Evolutionary conservation across 2,329 filamentous ascomycete genomes (phyloP).

Genomic region (Paecilomyces fulvus): DNA sequence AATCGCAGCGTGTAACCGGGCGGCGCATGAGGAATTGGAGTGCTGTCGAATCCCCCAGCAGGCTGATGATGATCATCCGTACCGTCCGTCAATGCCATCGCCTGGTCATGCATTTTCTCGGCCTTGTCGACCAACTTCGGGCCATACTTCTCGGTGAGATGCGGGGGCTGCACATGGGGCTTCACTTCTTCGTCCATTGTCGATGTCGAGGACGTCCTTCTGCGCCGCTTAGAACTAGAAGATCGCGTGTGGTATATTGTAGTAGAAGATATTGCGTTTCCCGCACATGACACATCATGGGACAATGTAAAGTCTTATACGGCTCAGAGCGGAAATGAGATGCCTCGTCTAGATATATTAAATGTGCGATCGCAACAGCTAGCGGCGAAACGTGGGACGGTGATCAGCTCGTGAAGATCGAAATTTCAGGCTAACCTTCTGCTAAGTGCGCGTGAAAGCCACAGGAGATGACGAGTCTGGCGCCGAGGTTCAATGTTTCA

Average conservation of each 20-base stretch:
- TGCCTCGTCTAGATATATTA: background rate
- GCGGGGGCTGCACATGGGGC: constrained; percentile 13
- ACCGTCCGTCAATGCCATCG: constrained; percentile 15
- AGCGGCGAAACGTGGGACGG: background rate
- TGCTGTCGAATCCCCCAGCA: constrained; percentile 70
- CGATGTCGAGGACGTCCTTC: background rate
- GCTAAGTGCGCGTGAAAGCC: no score
- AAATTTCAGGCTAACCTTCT: background rate
- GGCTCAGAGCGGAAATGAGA: background rate
- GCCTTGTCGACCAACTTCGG: constrained; percentile 32
- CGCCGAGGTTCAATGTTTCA: background rate
- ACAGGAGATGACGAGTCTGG: background rate
- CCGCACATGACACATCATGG: background rate
- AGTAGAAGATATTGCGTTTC: background rate
- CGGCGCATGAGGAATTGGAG: constrained; percentile 64
- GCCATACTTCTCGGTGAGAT: constrained; percentile 25
- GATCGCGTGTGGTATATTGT: background rate
- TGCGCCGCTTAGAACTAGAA: background rate
- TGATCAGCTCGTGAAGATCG: background rate
- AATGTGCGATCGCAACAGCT: background rate
- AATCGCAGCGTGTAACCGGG: constrained; percentile 79
- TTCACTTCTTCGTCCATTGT: background rate
- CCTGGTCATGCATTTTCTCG: constrained; percentile 30
- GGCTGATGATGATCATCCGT: constrained; percentile 35
- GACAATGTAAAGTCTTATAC: background rate